These are phyloP conservation scores for Leishmania tarentolae DNA, from an alignment of 208 protist genomes.

Conservation along the genomic window DNA sequence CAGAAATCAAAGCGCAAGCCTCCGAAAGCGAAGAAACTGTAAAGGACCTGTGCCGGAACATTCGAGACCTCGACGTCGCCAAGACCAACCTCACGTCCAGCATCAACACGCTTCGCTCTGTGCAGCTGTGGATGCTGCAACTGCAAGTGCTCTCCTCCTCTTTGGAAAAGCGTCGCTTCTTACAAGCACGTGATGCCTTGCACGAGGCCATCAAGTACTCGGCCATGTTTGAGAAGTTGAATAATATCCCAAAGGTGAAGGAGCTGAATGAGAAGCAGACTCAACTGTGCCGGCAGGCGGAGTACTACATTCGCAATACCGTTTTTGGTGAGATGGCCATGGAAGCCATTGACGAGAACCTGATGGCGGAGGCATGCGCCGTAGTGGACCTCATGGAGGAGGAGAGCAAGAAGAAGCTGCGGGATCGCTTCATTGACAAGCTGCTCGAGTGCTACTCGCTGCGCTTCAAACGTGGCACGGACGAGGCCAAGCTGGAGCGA, in stretches of 20 bases:
- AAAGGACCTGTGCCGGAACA: constrained; percentile 93
- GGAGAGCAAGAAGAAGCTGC: constrained; percentile 72
- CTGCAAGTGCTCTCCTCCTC: constrained; percentile 84
- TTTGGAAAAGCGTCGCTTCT: constrained; percentile 79
- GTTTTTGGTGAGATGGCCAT: constrained; percentile 78
- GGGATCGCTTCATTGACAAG: constrained; percentile 89
- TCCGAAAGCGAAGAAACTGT: constrained; percentile 94
- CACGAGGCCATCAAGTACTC: constrained; percentile 86
- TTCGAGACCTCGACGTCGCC: constrained; percentile 94
- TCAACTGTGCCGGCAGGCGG: constrained; percentile 73
- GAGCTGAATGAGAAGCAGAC: constrained; percentile 86
- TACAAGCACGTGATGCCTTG: constrained; percentile 84
- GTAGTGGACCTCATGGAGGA: constrained; percentile 89
- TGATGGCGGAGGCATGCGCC: constrained; percentile 85
- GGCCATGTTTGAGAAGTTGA: constrained; percentile 75
- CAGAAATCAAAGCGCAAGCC: constrained; percentile 91
- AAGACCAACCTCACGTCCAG: constrained; percentile 93
- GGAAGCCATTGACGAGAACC: constrained; percentile 69
- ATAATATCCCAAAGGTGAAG: constrained; percentile 87
- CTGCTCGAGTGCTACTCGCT: constrained; percentile 82
- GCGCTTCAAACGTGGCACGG: constrained; percentile 86
- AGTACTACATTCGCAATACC: constrained; percentile 85
- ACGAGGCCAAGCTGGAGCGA: constrained; percentile 86
- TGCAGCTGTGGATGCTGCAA: constrained; percentile 93
- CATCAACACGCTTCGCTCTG: constrained; percentile 92